Conservation (phyloP, 805 yeast species). For the Wickerhamomyces tratensis region DNA sequence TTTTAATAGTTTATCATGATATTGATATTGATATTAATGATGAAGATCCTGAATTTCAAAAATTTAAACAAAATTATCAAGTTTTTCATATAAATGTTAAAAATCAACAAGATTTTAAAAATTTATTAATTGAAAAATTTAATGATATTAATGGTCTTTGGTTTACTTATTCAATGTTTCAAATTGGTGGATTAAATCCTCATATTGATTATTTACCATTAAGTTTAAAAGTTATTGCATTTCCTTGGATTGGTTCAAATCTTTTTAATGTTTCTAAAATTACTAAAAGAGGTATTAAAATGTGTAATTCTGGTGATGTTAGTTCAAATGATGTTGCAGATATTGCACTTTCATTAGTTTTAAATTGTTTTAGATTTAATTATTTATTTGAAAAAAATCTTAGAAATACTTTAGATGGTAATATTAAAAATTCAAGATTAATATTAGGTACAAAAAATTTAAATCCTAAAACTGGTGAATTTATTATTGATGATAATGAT, state of each 20-base stretch:
- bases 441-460: slow-evolving; percentile 23
- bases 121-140: slow-evolving; percentile 28
- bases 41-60: slow-evolving; percentile 5
- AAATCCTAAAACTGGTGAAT: slow-evolving; percentile 23
- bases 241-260: slow-evolving; percentile 57
- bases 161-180: slow-evolving; percentile 44
- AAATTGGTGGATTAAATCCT: slow-evolving; percentile 31
- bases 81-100: background rate
- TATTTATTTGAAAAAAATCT: slow-evolving; percentile 34
- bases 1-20: background rate
- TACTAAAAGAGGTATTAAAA: slow-evolving; percentile 34
- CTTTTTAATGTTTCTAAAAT: slow-evolving; percentile 36
- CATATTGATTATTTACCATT: slow-evolving; percentile 38
- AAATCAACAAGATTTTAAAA: slow-evolving; percentile 25
- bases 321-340: slow-evolving; percentile 70
- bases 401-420: slow-evolving; percentile 23
- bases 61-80: slow-evolving; percentile 11
- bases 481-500: slow-evolving; percentile 10
- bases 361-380: slow-evolving; percentile 53
- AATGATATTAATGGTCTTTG: slow-evolving; percentile 42
- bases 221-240: slow-evolving; percentile 36
- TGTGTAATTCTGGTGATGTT: slow-evolving; percentile 52
- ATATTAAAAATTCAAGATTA: slow-evolving; percentile 38
- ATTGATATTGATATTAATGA: background rate
- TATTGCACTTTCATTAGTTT: slow-evolving; percentile 46